Percentiles rank a stretch among this genome's conserved stretches.
These are phyloP conservation scores for Salvia splendens DNA, from an alignment of 257 asterid genomes.

Conservation along the genomic window DNA sequence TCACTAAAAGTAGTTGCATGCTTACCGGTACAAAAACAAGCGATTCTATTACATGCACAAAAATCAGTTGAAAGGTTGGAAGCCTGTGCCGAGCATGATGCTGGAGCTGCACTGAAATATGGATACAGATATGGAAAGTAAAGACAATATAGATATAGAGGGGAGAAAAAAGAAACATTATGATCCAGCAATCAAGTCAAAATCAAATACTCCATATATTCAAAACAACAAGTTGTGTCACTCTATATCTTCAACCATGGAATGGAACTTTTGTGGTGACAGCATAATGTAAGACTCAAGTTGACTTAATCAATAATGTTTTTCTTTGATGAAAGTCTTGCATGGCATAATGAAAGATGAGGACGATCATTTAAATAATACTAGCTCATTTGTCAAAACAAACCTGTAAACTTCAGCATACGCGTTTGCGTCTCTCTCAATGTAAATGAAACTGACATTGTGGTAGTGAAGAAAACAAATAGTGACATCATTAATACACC, in stretches of 20 bases:
- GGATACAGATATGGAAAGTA: slow-evolving; percentile 30
- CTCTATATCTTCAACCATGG: slow-evolving; percentile 23
- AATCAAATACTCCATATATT: slow-evolving; percentile 10
- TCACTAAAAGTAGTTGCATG: slow-evolving; percentile 21
- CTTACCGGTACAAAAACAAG: slow-evolving; percentile 98
- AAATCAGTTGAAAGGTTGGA: slow-evolving; percentile 97
- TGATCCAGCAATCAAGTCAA: slow-evolving; percentile 13
- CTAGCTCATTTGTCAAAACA: slow-evolving; percentile 36
- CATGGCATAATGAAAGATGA: slow-evolving; percentile 19
- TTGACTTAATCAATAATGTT: slow-evolving; percentile 19
- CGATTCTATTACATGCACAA: slow-evolving; percentile 97
- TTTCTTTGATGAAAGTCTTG: slow-evolving; percentile 4
- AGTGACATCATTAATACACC: slow-evolving; percentile 99
- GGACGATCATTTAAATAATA: neutral
- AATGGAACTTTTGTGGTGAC: slow-evolving; percentile 22
- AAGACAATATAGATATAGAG: neutral
- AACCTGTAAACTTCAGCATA: slow-evolving; percentile 98
- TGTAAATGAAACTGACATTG: slow-evolving; percentile 99
- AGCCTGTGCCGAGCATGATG: slow-evolving; percentile 99
- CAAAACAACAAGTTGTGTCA: slow-evolving; percentile 12
- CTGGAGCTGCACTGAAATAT: slow-evolving; percentile 91
- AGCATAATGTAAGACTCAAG: slow-evolving; percentile 21
- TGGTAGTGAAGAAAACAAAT: slow-evolving; percentile 98
- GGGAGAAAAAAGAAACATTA: slow-evolving; percentile 1
- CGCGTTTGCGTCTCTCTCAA: slow-evolving; percentile 99